Evolutionary conservation across 306 rosid genomes (phyloP), one percentile per base, ranked within the genome.

Genomic region (Quercus ilex): DNA sequence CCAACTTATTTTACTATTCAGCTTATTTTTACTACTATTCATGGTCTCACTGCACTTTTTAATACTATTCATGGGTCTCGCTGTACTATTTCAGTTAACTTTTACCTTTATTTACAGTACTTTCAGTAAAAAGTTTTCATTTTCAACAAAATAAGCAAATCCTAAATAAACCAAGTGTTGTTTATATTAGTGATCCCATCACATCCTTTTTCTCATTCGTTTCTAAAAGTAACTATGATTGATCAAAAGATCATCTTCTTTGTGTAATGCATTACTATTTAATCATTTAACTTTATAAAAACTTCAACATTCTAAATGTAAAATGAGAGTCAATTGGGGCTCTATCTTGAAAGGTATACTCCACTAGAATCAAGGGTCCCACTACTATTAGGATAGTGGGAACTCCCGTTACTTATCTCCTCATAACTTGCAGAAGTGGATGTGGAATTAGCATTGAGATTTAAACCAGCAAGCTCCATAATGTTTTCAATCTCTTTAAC

Each of bases 401-500:
- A 38, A 4, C 68, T 28, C 18, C 55, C 70, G 2, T 33, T 67
- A 41, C 74, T 60, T 49, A 51, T 78, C 38, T 73, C 89, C 28
- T 73, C 89, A 49, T 83, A 81, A 75, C 78, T 85, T 80, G 85
- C 83, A 57, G 90, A 78, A 33, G 84, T 82, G 68, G 89, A n/a
- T 56, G 85, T 85, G 59, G 93, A 89, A 65, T 80, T 90, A 30
- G 88, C 69, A 80, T 74, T 76, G 1, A 87, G 85, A 73, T 89
- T 92, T 81, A 85, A 28, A 74, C 90, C 91, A 60, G 81, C 88
- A 31, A 83, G 79, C 79, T 82, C 88, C 63, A 88, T 78, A 55
- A 91, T 86, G 69, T 62, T 82, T 83, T 91, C 94, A 23, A 93
- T 80, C 89, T 79, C 97, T 83, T 91, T 93, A 14, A 89, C 92